A percentile compares a stretch with the other conserved stretches of the same genome.
phyloP scores from a whole-genome alignment of 345 rosid genomes.

The Bruguiera sexangula region DNA sequence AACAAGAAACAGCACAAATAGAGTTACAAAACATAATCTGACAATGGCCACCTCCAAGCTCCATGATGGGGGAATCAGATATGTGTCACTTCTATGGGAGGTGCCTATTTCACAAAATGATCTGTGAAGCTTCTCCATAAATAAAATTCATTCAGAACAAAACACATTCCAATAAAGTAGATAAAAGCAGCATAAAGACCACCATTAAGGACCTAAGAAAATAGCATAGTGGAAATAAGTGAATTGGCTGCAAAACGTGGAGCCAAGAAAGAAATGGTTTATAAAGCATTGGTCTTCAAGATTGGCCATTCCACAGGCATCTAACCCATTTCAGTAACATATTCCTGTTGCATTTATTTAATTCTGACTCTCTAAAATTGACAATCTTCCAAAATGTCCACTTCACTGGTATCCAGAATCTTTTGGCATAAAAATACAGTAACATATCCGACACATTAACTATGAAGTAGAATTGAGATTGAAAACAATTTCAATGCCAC shows the following conservation, averaged over 20 bases:
- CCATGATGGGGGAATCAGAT: no score
- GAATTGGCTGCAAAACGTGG: neutral
- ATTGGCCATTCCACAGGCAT: neutral
- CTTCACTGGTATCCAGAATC: no score
- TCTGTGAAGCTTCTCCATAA: neutral
- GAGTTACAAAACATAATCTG: neutral
- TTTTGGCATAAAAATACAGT: no score
- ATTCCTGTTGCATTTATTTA: neutral
- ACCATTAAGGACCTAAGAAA: neutral
- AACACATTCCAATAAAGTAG: no score
- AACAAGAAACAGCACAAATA: neutral
- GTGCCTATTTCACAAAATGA: neutral
- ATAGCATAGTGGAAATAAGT: neutral
- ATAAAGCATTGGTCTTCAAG: neutral
- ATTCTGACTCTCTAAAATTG: neutral
- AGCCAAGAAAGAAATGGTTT: neutral
- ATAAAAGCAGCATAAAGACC: neutral
- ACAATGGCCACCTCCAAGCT: neutral
- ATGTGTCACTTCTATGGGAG: neutral
- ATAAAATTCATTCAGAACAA: no score
- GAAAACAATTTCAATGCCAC: no score
- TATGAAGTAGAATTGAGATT: no score
- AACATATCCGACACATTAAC: no score
- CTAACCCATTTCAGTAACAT: neutral
- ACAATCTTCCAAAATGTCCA: neutral